Percentiles rank a stretch among this genome's conserved stretches.
Conservation (phyloP, 176 grass and related monocot genomes). For the Ensete ventricosum region DNA sequence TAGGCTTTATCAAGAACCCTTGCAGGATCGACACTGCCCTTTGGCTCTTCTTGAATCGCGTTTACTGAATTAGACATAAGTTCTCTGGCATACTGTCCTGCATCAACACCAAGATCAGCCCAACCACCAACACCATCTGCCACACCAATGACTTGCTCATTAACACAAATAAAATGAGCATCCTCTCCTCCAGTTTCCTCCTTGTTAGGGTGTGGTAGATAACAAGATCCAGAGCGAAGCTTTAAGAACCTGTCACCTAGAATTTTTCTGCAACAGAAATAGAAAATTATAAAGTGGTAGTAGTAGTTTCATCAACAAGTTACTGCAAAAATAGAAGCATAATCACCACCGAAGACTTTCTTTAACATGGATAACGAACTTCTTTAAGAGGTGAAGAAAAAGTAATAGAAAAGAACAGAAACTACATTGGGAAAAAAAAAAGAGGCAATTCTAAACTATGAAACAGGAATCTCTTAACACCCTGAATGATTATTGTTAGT, state of each 20-base stretch:
- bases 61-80: slow-evolving; percentile 73
- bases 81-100: slow-evolving; percentile 88
- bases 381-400: neutral
- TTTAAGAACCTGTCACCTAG: slow-evolving; percentile 36
- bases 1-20: slow-evolving; percentile 91
- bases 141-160: slow-evolving; percentile 73
- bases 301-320: neutral
- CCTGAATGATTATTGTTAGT: too few relatives aligned
- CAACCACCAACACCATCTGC: slow-evolving; percentile 98
- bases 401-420: neutral
- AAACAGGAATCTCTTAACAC: too few relatives aligned
- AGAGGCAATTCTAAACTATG: too few relatives aligned
- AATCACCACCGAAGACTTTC: too few relatives aligned
- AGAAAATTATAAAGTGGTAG: neutral
- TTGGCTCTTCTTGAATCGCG: slow-evolving; percentile 72
- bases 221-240: slow-evolving; percentile 79
- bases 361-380: neutral
- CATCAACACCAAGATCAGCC: slow-evolving; percentile 79
- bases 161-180: slow-evolving; percentile 82
- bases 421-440: too few relatives aligned
- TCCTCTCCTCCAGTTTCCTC: slow-evolving; percentile 91
- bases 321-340: neutral
- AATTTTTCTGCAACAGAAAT: slow-evolving; percentile 33
- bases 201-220: slow-evolving; percentile 90
- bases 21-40: slow-evolving; percentile 67